Evolutionary conservation across 768 basidiomycete species (phyloP).

Genomic region (Boletus pseudopeckii): DNA sequence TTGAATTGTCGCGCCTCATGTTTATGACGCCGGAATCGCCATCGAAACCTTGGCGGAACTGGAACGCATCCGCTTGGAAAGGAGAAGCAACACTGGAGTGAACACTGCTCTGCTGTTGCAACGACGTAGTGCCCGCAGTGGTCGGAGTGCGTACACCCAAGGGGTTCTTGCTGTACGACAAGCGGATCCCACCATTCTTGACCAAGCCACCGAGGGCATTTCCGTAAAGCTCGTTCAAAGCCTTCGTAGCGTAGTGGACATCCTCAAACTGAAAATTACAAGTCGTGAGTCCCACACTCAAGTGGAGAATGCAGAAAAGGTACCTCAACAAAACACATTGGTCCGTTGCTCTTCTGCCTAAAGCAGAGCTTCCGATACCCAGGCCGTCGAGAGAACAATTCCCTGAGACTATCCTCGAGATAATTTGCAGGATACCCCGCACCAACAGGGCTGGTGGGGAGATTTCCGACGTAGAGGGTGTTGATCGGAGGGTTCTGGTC

Average conservation of each 20-base stretch:
- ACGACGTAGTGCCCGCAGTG: slow-evolving; percentile 37
- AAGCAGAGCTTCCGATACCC: slow-evolving; percentile 94
- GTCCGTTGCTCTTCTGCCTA: slow-evolving; percentile 94
- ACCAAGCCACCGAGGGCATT: slow-evolving; percentile 87
- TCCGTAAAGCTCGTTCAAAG: slow-evolving; percentile 89
- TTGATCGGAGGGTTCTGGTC: slow-evolving; percentile 99
- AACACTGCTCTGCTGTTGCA: slow-evolving; percentile 24
- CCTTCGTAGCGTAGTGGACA: slow-evolving; percentile 76
- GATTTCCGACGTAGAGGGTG: slow-evolving; percentile 98
- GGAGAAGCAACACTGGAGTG: slow-evolving; percentile 26
- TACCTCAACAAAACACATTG: slow-evolving; percentile 99
- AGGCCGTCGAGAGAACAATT: slow-evolving; percentile 71
- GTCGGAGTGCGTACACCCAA: slow-evolving; percentile 87
- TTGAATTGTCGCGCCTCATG: slow-evolving; percentile 25
- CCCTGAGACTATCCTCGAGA: slow-evolving; percentile 83
- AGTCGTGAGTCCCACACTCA: slow-evolving; percentile 1
- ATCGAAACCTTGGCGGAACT: slow-evolving; percentile 31
- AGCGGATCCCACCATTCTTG: slow-evolving; percentile 91
- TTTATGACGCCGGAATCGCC: slow-evolving; percentile 18
- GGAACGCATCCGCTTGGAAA: slow-evolving; percentile 28
- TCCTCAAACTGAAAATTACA: slow-evolving; percentile 73
- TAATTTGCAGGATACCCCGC: slow-evolving; percentile 71
- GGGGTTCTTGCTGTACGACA: slow-evolving; percentile 98
- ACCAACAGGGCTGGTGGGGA: slow-evolving; percentile 78
- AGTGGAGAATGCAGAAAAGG: slow-evolving; percentile 7